Percentiles rank a stretch among this genome's conserved stretches.
These are phyloP conservation scores for Saccharomycopsis guyanensis DNA, from an alignment of 805 yeast genomes.

Conservation along the genomic window DNA sequence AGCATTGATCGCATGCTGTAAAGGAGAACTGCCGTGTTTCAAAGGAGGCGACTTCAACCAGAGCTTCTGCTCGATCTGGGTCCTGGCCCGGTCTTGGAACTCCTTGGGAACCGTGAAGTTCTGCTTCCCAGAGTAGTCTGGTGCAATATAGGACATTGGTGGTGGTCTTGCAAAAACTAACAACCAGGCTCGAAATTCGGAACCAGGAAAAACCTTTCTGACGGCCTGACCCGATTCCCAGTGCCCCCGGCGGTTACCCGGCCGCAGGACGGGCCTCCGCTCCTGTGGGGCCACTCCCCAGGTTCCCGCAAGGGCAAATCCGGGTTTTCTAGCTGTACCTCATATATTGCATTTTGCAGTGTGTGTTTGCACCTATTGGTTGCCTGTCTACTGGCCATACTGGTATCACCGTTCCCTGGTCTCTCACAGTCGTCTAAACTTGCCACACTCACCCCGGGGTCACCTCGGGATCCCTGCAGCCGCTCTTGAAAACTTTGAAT, in stretches of 20 bases:
- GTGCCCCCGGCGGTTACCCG: background rate
- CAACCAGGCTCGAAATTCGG: background rate
- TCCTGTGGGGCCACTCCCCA: too few species aligned
- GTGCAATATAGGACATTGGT: conserved; percentile 16
- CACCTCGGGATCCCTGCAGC: too few species aligned
- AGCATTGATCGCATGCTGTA: conserved; percentile 24
- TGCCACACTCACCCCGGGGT: too few species aligned
- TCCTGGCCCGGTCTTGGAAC: conserved; percentile 27
- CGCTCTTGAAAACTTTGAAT: too few species aligned
- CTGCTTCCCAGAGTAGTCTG: conserved; percentile 2
- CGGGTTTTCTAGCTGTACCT: too few species aligned
- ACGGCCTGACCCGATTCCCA: background rate
- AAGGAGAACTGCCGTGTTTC: conserved; percentile 27
- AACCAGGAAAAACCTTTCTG: background rate
- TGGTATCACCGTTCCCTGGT: too few species aligned
- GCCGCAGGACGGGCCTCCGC: too few species aligned
- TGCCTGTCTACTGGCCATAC: too few species aligned
- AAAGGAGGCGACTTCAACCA: conserved; percentile 21
- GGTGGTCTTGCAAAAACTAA: background rate
- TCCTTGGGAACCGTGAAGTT: conserved; percentile 25
- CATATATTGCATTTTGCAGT: too few species aligned
- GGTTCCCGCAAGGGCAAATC: too few species aligned
- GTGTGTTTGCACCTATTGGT: too few species aligned
- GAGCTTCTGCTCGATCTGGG: conserved; percentile 25
- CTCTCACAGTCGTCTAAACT: too few species aligned